Evolutionary conservation across 768 basidiomycete species (phyloP), one percentile per base, ranked within the genome.

Genomic region (Leccinellum luteum): DNA sequence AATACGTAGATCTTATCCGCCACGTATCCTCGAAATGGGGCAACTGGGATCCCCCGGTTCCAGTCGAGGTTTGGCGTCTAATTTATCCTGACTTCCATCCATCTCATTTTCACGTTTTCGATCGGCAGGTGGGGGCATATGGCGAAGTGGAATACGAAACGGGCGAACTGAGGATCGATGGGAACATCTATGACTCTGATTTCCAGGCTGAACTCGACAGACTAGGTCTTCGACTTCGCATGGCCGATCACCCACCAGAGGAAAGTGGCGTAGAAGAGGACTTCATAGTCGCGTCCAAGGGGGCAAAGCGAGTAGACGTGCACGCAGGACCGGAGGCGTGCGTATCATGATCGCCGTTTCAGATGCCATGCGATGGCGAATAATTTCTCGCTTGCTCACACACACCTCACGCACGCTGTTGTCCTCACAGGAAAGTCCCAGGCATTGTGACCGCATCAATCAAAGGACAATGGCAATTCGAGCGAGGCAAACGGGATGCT

Each of bases 21-120:
- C 44, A 56, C 0, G 60, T 51, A 4, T 69, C 73, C 27, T 71
- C 73, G 4, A 76, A 75, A 60, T 76, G 74, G 75, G 73, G 64
- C 47, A 76, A 69, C 56, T 76, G 72, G 73, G 73, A 76, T 13
- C 75, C 75, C 0, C 71, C 73, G 41, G 66, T 65, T 45, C 64
- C 64, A 9, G 60, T 76, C 41, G 59, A 69, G 64, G 75, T 74
- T 17, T 14, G 48, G 30, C 19, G 17, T 19, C 19, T 19, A n/a
- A 6, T 31, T 49, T 21, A 31, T 31, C n/a, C 12, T n/a, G 6
- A 21, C 14, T 30, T 13, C 1, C 41, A 43, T 49, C 48, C 23
- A 32, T 41, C 34, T 47, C 19, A 47, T 32, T 1, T 7, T 5
- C 2, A 17, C 14, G 9, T 43, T 8, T 14, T 7, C 14, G 17